Conservation (phyloP, 1,284 basidiomycete species). For the Malassezia arunalokei region DNA sequence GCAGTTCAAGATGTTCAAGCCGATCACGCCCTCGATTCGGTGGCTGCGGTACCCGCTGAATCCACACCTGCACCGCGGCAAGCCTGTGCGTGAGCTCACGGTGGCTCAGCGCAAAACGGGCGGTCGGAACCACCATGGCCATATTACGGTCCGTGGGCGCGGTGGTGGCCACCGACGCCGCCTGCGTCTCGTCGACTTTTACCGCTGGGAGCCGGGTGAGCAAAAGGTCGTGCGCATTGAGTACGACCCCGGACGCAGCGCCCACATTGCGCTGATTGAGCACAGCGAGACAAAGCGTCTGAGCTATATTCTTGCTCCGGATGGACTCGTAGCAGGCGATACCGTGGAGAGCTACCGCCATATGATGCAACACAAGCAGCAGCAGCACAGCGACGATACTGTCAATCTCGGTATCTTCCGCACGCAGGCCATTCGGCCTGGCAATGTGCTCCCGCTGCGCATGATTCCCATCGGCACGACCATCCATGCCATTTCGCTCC, state of each 20-base stretch:
- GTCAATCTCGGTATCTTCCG: slow-evolving; percentile 78
- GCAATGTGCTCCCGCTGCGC: slow-evolving; percentile 81
- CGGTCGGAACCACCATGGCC: slow-evolving; percentile 68
- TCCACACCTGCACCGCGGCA: slow-evolving; percentile 68
- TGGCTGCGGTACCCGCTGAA: slow-evolving; percentile 72
- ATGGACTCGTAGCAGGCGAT: slow-evolving; percentile 76
- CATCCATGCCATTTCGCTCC: slow-evolving; percentile 72
- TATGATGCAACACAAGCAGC: slow-evolving; percentile 9
- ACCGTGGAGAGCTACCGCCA: slow-evolving; percentile 70
- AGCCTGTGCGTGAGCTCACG: slow-evolving; percentile 69
- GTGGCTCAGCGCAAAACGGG: slow-evolving; percentile 69
- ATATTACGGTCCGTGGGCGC: slow-evolving; percentile 72
- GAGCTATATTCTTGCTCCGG: slow-evolving; percentile 82
- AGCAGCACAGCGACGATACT: slow-evolving; percentile 39
- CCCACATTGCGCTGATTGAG: slow-evolving; percentile 79
- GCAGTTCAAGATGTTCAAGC: slow-evolving; percentile 76
- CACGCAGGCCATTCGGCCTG: slow-evolving; percentile 70
- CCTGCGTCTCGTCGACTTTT: slow-evolving; percentile 77
- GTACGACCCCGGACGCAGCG: slow-evolving; percentile 86
- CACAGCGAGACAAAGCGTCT: slow-evolving; percentile 52
- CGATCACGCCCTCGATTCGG: slow-evolving; percentile 69
- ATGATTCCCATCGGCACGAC: slow-evolving; percentile 84
- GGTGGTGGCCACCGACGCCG: slow-evolving; percentile 85
- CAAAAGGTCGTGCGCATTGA: slow-evolving; percentile 86
- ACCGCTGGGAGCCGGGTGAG: slow-evolving; percentile 58